These are phyloP conservation scores for Stephania japonica DNA, from an alignment of 164 flowering plant species.

Conservation along the genomic window DNA sequence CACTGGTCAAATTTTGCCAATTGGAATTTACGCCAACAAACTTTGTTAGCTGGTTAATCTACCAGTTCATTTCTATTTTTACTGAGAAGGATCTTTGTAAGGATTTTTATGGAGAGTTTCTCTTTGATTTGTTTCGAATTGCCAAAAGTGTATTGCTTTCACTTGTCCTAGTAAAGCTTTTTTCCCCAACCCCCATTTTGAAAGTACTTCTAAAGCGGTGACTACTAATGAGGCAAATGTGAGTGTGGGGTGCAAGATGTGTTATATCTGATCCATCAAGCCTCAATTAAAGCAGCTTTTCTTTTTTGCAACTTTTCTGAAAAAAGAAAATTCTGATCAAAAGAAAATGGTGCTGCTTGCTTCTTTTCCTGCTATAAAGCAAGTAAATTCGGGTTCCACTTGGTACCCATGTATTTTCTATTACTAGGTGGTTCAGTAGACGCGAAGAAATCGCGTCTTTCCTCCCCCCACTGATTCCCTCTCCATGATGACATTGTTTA, in stretches of 20 bases:
- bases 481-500: not conserved
- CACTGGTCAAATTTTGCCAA: too few relatives aligned
- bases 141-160: too few relatives aligned
- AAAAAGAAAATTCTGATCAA: slow-evolving; percentile 3
- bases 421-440: not conserved
- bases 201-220: not conserved
- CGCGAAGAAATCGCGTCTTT: not conserved
- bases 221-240: not conserved
- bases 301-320: not conserved
- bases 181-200: not conserved
- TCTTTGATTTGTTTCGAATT: too few relatives aligned
- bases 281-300: slow-evolving; percentile 5
- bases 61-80: not conserved
- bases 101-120: too few relatives aligned
- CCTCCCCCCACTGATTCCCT: not conserved
- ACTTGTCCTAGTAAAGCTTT: not conserved
- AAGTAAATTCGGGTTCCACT: not conserved
- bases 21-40: not conserved
- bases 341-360: not conserved
- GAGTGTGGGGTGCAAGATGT: not conserved
- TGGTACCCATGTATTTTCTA: not conserved
- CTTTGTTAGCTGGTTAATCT: not conserved
- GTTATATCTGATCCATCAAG: slow-evolving; percentile 1
- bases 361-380: not conserved
- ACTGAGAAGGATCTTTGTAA: too few relatives aligned